Conservation (phyloP, 495 filamentous ascomycete species). For the Penicillium antarcticum region DNA sequence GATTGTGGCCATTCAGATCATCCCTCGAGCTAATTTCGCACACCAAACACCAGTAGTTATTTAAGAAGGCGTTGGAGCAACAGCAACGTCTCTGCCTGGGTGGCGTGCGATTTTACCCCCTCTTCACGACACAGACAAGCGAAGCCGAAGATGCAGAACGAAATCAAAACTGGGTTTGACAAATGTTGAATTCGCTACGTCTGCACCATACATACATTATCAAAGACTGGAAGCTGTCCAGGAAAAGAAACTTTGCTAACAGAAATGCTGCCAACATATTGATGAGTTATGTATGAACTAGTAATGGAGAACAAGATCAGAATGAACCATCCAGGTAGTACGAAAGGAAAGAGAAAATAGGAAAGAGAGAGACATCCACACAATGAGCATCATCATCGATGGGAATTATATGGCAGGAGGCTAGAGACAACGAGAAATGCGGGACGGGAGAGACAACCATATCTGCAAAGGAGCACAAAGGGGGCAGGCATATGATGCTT, state of each 20-base stretch:
- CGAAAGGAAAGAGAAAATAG: slow-evolving; percentile 1
- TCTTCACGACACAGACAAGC: too few species aligned
- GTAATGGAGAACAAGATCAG: not conserved
- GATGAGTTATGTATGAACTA: slow-evolving; percentile 3
- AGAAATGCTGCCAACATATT: not conserved
- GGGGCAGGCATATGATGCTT: slow-evolving; percentile 7
- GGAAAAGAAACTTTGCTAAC: not conserved
- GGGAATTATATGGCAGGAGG: slow-evolving; percentile 1
- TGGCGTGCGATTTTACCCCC: too few species aligned
- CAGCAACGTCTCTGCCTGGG: too few species aligned
- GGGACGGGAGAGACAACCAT: slow-evolving; percentile 7
- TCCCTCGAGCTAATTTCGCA: too few species aligned
- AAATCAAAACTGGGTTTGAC: too few species aligned
- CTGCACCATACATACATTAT: not conserved
- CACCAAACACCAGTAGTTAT: too few species aligned
- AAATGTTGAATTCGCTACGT: not conserved
- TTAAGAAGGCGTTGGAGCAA: too few species aligned
- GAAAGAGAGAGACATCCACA: slow-evolving; percentile 8
- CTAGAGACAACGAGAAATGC: slow-evolving; percentile 1
- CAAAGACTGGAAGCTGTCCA: not conserved
- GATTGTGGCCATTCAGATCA: too few species aligned
- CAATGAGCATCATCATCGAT: slow-evolving; percentile 5
- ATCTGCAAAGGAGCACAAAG: not conserved
- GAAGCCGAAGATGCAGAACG: too few species aligned
- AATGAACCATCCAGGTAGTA: not conserved